Percentiles rank a stretch among this genome's conserved stretches.
These are phyloP conservation scores for Ustilago shanxiensis DNA, from an alignment of 1,284 basidiomycete genomes.

Conservation along the genomic window DNA sequence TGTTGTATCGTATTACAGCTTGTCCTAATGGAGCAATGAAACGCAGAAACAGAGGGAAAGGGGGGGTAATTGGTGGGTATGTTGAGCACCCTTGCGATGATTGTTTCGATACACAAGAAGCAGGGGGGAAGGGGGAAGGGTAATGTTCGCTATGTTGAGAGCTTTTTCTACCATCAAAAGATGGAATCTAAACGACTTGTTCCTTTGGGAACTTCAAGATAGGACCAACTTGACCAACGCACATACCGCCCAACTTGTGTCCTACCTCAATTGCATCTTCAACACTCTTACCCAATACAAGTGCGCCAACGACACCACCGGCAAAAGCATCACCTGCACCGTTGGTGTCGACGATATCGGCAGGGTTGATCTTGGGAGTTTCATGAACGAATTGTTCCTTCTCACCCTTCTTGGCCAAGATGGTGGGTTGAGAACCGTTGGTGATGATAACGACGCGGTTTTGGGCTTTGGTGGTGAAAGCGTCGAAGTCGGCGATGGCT, in stretches of 20 bases:
- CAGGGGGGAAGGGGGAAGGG: background rate
- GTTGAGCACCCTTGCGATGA: slow-evolving; percentile 51
- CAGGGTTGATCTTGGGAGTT: slow-evolving; percentile 72
- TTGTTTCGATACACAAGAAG: background rate
- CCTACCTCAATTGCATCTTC: slow-evolving; percentile 86
- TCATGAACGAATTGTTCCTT: slow-evolving; percentile 73
- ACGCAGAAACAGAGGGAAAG: background rate
- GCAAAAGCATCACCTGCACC: slow-evolving; percentile 99
- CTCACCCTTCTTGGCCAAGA: slow-evolving; percentile 78
- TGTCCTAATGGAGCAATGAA: background rate
- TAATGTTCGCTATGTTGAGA: slow-evolving; percentile 43
- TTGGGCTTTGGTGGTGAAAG: slow-evolving; percentile 45
- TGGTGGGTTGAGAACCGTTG: slow-evolving; percentile 85
- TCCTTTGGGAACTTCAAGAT: slow-evolving; percentile 68
- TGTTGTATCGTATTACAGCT: slow-evolving; percentile 18
- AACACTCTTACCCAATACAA: slow-evolving; percentile 82
- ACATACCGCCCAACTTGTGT: slow-evolving; percentile 89
- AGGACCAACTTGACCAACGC: slow-evolving; percentile 81
- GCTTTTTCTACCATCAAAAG: too few relatives aligned
- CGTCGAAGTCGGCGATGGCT: slow-evolving; percentile 63
- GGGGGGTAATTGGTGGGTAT: slow-evolving; percentile 30
- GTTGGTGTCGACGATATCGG: slow-evolving; percentile 89
- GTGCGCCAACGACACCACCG: slow-evolving; percentile 93
- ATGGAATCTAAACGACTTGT: slow-evolving; percentile 48
- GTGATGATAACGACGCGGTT: slow-evolving; percentile 93